phyloP scores from a whole-genome alignment of 176 grass and related monocot genomes.

The Musa itinerans region DNA sequence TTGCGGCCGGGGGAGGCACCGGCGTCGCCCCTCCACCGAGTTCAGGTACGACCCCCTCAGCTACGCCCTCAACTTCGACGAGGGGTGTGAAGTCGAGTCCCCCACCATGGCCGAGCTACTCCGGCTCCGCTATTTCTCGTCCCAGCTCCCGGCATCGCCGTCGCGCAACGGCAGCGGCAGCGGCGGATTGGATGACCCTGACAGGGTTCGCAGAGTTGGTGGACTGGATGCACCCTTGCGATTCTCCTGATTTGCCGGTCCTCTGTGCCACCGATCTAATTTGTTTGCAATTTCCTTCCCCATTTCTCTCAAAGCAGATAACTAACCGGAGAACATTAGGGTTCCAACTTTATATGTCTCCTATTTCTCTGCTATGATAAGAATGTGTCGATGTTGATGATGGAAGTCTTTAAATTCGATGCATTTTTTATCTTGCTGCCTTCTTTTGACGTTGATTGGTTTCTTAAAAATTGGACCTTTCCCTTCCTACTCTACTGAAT shows the following conservation, averaged over 20 bases:
- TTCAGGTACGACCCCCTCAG: slow-evolving; percentile 43
- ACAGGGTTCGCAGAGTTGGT: background rate
- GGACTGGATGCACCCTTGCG: background rate
- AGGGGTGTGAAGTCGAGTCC: slow-evolving; percentile 8
- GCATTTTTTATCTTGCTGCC: background rate
- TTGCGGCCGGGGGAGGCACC: slow-evolving; percentile 9
- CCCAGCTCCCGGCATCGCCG: slow-evolving; percentile 25
- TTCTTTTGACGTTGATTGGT: background rate
- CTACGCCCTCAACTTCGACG: slow-evolving; percentile 58
- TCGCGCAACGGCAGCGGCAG: slow-evolving; percentile 1
- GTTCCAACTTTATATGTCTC: background rate
- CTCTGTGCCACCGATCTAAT: no score
- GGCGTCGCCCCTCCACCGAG: slow-evolving; percentile 1
- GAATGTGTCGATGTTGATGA: background rate
- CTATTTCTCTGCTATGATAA: background rate
- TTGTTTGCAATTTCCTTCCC: no score
- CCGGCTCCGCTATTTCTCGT: slow-evolving; percentile 21
- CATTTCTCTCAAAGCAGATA: background rate
- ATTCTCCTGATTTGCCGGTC: background rate
- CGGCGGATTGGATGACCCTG: background rate
- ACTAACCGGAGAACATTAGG: background rate
- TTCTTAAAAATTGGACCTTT: background rate
- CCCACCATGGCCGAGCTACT: slow-evolving; percentile 5
- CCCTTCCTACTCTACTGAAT: background rate
- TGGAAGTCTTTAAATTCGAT: background rate